phyloP scores from a whole-genome alignment of 2,329 filamentous ascomycete genomes.

The Aspergillus sp. region DNA sequence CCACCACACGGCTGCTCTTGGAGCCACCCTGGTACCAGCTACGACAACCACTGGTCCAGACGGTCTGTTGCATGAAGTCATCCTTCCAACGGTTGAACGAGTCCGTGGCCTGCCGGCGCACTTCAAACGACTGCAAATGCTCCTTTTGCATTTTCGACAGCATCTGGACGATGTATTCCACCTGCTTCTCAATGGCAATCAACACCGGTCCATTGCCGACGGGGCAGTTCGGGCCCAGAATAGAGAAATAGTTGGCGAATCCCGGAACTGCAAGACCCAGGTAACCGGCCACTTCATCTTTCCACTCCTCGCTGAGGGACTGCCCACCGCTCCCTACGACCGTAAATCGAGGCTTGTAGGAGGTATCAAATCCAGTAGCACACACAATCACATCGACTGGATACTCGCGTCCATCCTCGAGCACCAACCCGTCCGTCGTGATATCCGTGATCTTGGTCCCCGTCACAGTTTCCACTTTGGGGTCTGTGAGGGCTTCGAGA shows the following conservation, averaged over 20 bases:
- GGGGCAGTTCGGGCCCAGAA: slow-evolving; percentile 27
- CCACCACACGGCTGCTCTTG: slow-evolving; percentile 7
- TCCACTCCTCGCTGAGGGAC: slow-evolving; percentile 41
- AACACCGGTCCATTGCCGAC: slow-evolving; percentile 33
- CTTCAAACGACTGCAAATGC: slow-evolving; percentile 26
- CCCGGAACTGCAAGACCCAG: slow-evolving; percentile 39
- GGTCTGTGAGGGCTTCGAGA: slow-evolving; percentile 33
- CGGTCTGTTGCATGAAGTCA: slow-evolving; percentile 26
- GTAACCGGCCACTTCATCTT: slow-evolving; percentile 35
- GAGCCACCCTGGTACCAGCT: slow-evolving; percentile 32
- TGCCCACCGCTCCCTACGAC: slow-evolving; percentile 30
- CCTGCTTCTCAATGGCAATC: slow-evolving; percentile 33
- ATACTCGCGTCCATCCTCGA: slow-evolving; percentile 11
- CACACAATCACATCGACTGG: slow-evolving; percentile 12
- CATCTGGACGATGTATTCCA: slow-evolving; percentile 39
- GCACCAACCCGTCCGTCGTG: slow-evolving; percentile 23
- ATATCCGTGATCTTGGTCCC: slow-evolving; percentile 31
- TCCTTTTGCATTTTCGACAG: slow-evolving; percentile 22
- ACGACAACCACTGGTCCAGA: slow-evolving; percentile 27
- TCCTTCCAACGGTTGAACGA: slow-evolving; percentile 26
- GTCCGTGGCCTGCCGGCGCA: slow-evolving; percentile 28
- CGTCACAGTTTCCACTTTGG: slow-evolving; percentile 40
- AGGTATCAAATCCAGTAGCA: slow-evolving; percentile 16
- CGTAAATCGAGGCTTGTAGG: slow-evolving; percentile 38
- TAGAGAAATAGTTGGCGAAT: slow-evolving; percentile 41